Conservation (phyloP, 257 asterid species). For the Solanum ossicruentum region DNA sequence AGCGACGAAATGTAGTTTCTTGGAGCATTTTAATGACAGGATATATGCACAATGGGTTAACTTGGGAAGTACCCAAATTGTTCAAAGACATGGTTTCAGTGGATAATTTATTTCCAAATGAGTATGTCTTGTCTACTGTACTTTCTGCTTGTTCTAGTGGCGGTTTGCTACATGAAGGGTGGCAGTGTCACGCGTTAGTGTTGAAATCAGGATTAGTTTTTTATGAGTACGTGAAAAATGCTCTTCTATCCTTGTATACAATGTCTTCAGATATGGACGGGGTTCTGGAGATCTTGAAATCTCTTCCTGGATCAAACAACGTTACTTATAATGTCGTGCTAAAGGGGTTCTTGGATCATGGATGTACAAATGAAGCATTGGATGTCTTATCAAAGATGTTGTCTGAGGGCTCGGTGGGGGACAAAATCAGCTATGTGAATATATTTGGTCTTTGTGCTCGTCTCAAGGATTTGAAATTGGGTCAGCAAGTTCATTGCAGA, state of each 20-base stretch:
- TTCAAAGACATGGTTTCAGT: slow-evolving; percentile 34
- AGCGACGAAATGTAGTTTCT: slow-evolving; percentile 47
- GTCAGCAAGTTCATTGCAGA: slow-evolving; percentile 47
- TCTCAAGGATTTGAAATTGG: slow-evolving; percentile 40
- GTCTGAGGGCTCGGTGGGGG: slow-evolving; percentile 36
- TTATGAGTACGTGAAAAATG: slow-evolving; percentile 61
- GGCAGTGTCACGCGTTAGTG: slow-evolving; percentile 64
- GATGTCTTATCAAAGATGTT: slow-evolving; percentile 32
- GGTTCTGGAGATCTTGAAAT: slow-evolving; percentile 40
- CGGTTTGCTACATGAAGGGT: slow-evolving; percentile 50
- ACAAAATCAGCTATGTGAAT: slow-evolving; percentile 42
- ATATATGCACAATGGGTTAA: slow-evolving; percentile 38
- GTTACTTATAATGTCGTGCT: slow-evolving; percentile 52
- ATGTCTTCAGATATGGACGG: slow-evolving; percentile 24
- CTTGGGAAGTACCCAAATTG: slow-evolving; percentile 31
- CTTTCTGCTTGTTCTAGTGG: slow-evolving; percentile 51
- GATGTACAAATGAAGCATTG: slow-evolving; percentile 27
- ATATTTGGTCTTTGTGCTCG: slow-evolving; percentile 50
- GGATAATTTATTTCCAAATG: slow-evolving; percentile 38
- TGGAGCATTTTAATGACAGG: slow-evolving; percentile 74
- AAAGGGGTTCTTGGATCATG: slow-evolving; percentile 43
- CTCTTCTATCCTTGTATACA: slow-evolving; percentile 48
- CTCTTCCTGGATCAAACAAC: slow-evolving; percentile 36
- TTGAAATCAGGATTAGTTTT: slow-evolving; percentile 56
- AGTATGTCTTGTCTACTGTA: slow-evolving; percentile 54